Evolutionary conservation across 2,329 filamentous ascomycete species (phyloP).

Genomic region (Ophiostoma piceae): DNA sequence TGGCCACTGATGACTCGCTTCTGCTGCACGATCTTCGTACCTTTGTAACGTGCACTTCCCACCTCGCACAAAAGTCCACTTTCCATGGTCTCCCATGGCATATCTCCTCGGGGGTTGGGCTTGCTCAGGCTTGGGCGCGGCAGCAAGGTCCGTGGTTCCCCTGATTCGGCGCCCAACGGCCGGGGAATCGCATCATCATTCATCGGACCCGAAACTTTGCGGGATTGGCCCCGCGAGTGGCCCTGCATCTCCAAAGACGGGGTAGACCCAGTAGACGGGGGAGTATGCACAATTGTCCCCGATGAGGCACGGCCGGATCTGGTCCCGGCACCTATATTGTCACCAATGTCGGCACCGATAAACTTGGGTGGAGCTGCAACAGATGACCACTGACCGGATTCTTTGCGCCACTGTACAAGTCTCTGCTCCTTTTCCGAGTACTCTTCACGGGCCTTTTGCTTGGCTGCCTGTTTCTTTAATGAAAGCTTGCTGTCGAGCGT

Average conservation of each 20-base stretch:
- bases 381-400: constrained; percentile 48
- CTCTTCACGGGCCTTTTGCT: constrained; percentile 41
- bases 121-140: constrained; percentile 16
- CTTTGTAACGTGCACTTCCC: not conserved
- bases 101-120: constrained; percentile 18
- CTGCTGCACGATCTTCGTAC: not conserved
- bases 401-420: constrained; percentile 42
- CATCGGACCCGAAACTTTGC: not conserved
- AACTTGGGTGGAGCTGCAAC: constrained; percentile 28
- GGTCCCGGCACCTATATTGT: not conserved
- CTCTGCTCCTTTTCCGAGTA: constrained; percentile 30
- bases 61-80: not conserved
- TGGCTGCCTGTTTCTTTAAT: constrained; percentile 33
- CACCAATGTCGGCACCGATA: not conserved
- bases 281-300: constrained; percentile 39
- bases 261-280: constrained; percentile 23
- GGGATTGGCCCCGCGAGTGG: not conserved
- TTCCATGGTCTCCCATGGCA: not conserved
- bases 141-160: not conserved
- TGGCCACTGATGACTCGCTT: not conserved
- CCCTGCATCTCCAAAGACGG: not conserved
- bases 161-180: not conserved
- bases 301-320: constrained; percentile 30
- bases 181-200: not conserved
- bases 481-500: constrained; percentile 24